Evolutionary conservation across 192 early-diverging fungal genomes (phyloP).

Genomic region (Podila epicladia): DNA sequence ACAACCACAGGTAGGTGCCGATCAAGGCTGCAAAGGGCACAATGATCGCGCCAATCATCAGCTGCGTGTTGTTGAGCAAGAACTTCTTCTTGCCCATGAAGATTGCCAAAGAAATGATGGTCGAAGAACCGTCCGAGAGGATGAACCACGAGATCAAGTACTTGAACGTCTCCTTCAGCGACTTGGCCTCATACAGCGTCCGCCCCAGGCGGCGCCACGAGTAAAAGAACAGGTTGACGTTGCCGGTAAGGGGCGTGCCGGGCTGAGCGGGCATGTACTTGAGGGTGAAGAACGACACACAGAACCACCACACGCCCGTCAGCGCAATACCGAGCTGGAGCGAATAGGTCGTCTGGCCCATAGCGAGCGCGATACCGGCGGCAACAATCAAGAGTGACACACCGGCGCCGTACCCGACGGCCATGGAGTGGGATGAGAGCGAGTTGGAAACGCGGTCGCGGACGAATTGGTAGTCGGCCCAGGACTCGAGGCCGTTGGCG

Average conservation of each 20-base stretch:
- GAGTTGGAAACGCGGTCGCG: constrained; percentile 41
- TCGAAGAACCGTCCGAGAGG: constrained; percentile 71
- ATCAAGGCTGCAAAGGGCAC: constrained; percentile 63
- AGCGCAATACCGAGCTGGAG: constrained; percentile 55
- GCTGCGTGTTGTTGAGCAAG: constrained; percentile 52
- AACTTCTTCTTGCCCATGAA: constrained; percentile 69
- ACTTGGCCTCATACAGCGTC: constrained; percentile 51
- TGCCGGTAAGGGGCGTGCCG: constrained; percentile 52
- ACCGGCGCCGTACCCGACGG: constrained; percentile 44
- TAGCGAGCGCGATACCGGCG: constrained; percentile 40
- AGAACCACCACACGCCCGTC: constrained; percentile 61
- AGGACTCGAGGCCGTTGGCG: constrained; percentile 13
- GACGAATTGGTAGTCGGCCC: constrained; percentile 25
- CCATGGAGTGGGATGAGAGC: constrained; percentile 55
- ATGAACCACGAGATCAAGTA: constrained; percentile 80
- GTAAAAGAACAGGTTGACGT: constrained; percentile 54
- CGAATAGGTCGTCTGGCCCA: constrained; percentile 41
- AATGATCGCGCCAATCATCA: constrained; percentile 66
- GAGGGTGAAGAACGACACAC: constrained; percentile 51
- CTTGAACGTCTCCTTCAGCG: constrained; percentile 65
- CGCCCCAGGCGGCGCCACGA: constrained; percentile 53
- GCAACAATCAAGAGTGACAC: constrained; percentile 47
- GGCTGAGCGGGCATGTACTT: constrained; percentile 52
- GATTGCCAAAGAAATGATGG: constrained; percentile 64
- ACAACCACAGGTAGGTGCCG: constrained; percentile 66